These are phyloP conservation scores for Purpureocillium takamizusanense DNA, from an alignment of 2,329 filamentous ascomycete genomes.

Conservation along the genomic window DNA sequence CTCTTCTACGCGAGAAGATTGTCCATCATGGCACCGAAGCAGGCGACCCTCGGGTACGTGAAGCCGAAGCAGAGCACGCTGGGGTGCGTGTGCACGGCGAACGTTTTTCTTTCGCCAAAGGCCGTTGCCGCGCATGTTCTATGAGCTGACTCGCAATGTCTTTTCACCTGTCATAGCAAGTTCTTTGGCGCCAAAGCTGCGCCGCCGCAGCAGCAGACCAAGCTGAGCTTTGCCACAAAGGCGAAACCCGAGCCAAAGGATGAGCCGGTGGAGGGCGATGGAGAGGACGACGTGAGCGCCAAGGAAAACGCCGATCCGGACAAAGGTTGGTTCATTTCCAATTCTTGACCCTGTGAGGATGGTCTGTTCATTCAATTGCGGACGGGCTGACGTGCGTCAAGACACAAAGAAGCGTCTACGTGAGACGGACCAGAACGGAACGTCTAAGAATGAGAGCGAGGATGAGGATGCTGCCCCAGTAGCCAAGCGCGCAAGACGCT, in stretches of 20 bases:
- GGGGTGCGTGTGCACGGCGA: constrained; percentile 43
- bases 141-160: constrained; percentile 1
- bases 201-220: constrained; percentile 63
- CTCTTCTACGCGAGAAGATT: constrained; percentile 4
- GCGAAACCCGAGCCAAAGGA: constrained; percentile 23
- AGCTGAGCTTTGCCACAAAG: constrained; percentile 64
- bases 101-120: neutral
- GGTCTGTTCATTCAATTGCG: no score
- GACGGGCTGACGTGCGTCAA: constrained; percentile 8
- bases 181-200: constrained; percentile 63
- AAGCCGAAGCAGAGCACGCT: constrained; percentile 64
- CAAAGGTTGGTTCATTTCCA: constrained; percentile 22
- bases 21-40: constrained; percentile 47
- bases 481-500: constrained; percentile 45
- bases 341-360: neutral
- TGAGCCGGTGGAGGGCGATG: constrained; percentile 19
- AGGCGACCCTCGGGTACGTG: constrained; percentile 85
- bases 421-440: constrained; percentile 7
- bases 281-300: constrained; percentile 15
- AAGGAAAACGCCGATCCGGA: constrained; percentile 29
- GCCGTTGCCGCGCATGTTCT: neutral
- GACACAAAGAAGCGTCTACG: constrained; percentile 39
- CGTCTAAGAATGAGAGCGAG: constrained; percentile 25
- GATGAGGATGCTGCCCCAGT: constrained; percentile 51
- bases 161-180: constrained; percentile 48